Percentiles rank a stretch among this genome's conserved stretches.
phyloP scores from a whole-genome alignment of 176 grass and related monocot genomes.

The Urochloa ruziziensis region DNA sequence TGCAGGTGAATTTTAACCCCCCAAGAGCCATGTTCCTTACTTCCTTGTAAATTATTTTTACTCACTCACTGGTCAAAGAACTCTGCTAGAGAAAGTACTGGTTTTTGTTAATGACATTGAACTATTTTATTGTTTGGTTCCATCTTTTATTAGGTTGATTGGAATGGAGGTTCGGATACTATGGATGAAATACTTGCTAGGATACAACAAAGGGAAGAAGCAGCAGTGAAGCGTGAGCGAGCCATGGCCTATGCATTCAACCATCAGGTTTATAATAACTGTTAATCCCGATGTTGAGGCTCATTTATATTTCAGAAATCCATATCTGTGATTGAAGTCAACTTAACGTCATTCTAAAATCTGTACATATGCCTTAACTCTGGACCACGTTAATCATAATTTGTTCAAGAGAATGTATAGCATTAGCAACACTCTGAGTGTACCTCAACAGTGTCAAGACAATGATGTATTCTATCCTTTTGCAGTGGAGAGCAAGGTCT shows the following conservation, averaged over 20 bases:
- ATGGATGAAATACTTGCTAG: slow-evolving; percentile 82
- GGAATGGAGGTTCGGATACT: slow-evolving; percentile 79
- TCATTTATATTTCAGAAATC: not conserved
- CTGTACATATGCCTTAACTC: not conserved
- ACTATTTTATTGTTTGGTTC: not conserved
- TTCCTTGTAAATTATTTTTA: not conserved
- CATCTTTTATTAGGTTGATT: slow-evolving; percentile 61
- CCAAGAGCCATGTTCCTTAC: not conserved
- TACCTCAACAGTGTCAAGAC: not conserved
- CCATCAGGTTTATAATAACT: slow-evolving; percentile 67
- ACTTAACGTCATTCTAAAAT: not conserved
- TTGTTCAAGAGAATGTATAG: not conserved
- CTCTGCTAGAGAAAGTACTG: not conserved
- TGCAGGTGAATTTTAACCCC: slow-evolving; percentile 55
- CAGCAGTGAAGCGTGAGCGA: slow-evolving; percentile 85
- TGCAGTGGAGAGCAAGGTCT: slow-evolving; percentile 89
- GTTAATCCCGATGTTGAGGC: not conserved
- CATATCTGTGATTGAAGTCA: not conserved
- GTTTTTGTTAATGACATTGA: not conserved
- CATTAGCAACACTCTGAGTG: not conserved
- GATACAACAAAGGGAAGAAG: slow-evolving; percentile 94
- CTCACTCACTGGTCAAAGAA: not conserved
- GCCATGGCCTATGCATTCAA: slow-evolving; percentile 93
- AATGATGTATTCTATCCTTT: not conserved
- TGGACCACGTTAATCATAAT: not conserved